A percentile compares a stretch with the other conserved stretches of the same genome.
Conservation (phyloP, 2,329 filamentous ascomycete genomes). For the Aspergillus brasiliensis region DNA sequence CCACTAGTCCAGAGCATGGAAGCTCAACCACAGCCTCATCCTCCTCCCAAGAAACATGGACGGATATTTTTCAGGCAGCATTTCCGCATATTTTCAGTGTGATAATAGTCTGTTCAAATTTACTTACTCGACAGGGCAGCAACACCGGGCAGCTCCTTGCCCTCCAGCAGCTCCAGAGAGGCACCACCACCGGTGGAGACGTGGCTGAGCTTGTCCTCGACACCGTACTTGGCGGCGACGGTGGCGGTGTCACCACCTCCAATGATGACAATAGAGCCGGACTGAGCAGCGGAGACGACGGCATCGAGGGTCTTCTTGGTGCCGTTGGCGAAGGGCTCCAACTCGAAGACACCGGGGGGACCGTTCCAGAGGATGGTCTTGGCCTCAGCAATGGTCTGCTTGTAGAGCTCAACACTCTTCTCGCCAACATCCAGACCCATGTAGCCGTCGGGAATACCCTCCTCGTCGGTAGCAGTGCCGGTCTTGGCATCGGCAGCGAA, state of each 20-base stretch:
- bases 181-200: slow-evolving; percentile 97
- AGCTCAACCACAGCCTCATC: neutral
- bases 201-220: slow-evolving; percentile 96
- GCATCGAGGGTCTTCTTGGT: slow-evolving; percentile 92
- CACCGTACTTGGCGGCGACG: slow-evolving; percentile 94
- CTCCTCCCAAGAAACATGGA: neutral
- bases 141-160: slow-evolving; percentile 95
- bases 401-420: slow-evolving; percentile 85
- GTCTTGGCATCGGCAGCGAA: slow-evolving; percentile 82
- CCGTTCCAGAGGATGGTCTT: slow-evolving; percentile 99
- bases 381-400: slow-evolving; percentile 80
- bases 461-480: slow-evolving; percentile 78
- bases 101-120: slow-evolving; percentile 17
- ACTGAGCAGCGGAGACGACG: slow-evolving; percentile 76
- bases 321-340: slow-evolving; percentile 88
- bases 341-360: slow-evolving; percentile 94
- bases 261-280: slow-evolving; percentile 95
- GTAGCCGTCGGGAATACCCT: slow-evolving; percentile 95
- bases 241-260: slow-evolving; percentile 98
- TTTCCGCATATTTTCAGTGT: neutral
- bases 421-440: slow-evolving; percentile 95
- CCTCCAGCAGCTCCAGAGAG: slow-evolving; percentile 92
- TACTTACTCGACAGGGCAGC: slow-evolving; percentile 80
- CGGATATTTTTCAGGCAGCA: neutral
- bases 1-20: neutral